These are phyloP conservation scores for Penicillium turbatum DNA, from an alignment of 495 filamentous ascomycete species.

Conservation along the genomic window DNA sequence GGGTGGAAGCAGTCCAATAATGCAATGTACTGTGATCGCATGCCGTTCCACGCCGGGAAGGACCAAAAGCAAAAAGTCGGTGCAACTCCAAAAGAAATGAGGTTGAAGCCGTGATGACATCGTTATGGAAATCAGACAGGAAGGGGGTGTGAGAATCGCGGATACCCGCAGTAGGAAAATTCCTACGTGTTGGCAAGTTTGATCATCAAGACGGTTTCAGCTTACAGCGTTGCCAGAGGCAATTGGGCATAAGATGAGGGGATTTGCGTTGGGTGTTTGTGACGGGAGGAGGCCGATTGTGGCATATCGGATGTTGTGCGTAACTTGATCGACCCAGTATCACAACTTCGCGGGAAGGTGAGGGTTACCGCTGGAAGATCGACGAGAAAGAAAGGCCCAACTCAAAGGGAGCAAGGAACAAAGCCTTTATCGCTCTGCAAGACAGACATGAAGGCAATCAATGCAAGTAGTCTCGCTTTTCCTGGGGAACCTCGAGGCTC, in stretches of 20 bases:
- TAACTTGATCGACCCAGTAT: not conserved
- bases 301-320: not conserved
- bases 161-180: not conserved
- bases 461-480: slow-evolving; percentile 8
- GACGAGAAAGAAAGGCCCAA: not conserved
- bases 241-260: not conserved
- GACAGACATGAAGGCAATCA: slow-evolving; percentile 1
- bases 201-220: slow-evolving; percentile 10
- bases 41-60: slow-evolving; percentile 17
- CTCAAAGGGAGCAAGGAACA: not conserved
- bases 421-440: not conserved
- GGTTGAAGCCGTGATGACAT: slow-evolving; percentile 15
- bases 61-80: slow-evolving; percentile 6
- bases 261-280: not conserved
- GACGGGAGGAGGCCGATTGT: not conserved
- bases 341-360: not conserved
- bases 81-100: slow-evolving; percentile 18
- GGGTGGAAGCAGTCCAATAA: slow-evolving; percentile 1
- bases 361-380: not conserved
- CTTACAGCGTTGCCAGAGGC: slow-evolving; percentile 2
- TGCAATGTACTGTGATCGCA: slow-evolving; percentile 18
- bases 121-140: slow-evolving; percentile 1
- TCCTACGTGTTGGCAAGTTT: not conserved
- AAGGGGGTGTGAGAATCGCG: slow-evolving; percentile 1
- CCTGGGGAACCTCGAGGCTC: slow-evolving; percentile 15